Evolutionary conservation across 2,329 filamentous ascomycete genomes (phyloP).

Genomic region (Emmonsiellopsis sp.): DNA sequence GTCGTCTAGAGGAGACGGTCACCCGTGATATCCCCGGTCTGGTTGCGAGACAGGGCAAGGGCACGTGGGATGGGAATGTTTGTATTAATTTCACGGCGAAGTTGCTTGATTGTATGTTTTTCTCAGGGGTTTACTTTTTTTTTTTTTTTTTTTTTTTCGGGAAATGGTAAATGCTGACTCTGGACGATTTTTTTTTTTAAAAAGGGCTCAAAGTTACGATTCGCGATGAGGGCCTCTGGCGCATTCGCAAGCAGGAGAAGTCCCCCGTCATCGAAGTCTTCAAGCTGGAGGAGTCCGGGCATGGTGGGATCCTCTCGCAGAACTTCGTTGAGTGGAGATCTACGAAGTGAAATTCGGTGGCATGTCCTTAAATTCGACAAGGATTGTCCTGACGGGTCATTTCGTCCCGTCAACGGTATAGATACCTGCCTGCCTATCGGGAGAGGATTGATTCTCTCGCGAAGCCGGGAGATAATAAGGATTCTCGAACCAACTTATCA

Average conservation of each 20-base stretch:
- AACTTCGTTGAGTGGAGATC: conserved; percentile 66
- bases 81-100: conserved; percentile 82
- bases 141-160: no score
- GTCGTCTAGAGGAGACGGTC: conserved; percentile 64
- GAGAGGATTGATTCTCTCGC: no score
- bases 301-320: conserved; percentile 65
- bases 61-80: conserved; percentile 80
- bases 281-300: conserved; percentile 62
- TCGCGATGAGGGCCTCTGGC: conserved; percentile 65
- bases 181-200: no score
- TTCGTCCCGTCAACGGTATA: no score
- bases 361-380: no score
- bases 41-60: conserved; percentile 56
- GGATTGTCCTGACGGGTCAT: no score
- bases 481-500: no score
- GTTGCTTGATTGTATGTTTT: conserved; percentile 63
- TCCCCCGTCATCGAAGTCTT: conserved; percentile 62
- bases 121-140: no score
- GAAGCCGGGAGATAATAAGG: no score
- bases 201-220: conserved; percentile 55
- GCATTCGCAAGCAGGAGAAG: conserved; percentile 58
- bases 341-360: conserved; percentile 8
- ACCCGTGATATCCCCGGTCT: conserved; percentile 69
- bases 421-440: no score
- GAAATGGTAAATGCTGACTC: no score